These are phyloP conservation scores for Salvia miltiorrhiza DNA, from an alignment of 257 asterid species.

Conservation along the genomic window DNA sequence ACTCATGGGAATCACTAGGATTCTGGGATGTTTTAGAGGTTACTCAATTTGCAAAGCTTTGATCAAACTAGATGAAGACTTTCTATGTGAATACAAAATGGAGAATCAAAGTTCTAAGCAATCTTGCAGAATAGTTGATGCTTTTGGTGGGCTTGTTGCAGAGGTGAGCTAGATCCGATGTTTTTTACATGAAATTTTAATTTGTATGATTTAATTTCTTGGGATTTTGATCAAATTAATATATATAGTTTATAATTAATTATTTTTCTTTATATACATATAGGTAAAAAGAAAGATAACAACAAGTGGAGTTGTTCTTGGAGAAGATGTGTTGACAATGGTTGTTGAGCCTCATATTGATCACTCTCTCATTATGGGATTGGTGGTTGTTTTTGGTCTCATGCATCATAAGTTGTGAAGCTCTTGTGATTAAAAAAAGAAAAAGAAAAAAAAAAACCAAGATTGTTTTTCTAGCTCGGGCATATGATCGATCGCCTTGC, in stretches of 20 bases:
- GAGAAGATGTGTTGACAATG: conserved; percentile 42
- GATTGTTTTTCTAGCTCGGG: no score
- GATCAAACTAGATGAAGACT: not conserved
- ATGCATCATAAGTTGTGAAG: no score
- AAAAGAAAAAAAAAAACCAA: no score
- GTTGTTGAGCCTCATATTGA: conserved; percentile 42
- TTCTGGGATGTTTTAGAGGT: conserved; percentile 25
- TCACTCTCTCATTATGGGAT: conserved; percentile 35
- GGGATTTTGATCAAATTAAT: not conserved
- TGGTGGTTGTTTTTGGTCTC: conserved; percentile 42
- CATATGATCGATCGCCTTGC: no score
- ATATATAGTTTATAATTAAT: not conserved
- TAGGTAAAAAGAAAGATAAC: conserved; percentile 41
- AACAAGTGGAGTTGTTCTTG: conserved; percentile 34
- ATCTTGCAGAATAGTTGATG: conserved; percentile 32
- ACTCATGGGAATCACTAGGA: conserved; percentile 16
- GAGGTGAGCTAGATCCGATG: no score
- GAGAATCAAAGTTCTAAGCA: conserved; percentile 24
- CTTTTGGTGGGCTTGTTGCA: conserved; percentile 35
- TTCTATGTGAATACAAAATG: conserved; percentile 25
- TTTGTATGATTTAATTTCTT: not conserved
- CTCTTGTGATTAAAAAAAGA: no score
- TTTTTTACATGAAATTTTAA: no score
- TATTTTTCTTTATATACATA: not conserved
- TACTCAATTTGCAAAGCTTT: conserved; percentile 26